Percentiles rank a stretch among this genome's conserved stretches.
These are phyloP conservation scores for Cystobasidium ongulense DNA, from an alignment of 768 basidiomycete species.

Conservation along the genomic window DNA sequence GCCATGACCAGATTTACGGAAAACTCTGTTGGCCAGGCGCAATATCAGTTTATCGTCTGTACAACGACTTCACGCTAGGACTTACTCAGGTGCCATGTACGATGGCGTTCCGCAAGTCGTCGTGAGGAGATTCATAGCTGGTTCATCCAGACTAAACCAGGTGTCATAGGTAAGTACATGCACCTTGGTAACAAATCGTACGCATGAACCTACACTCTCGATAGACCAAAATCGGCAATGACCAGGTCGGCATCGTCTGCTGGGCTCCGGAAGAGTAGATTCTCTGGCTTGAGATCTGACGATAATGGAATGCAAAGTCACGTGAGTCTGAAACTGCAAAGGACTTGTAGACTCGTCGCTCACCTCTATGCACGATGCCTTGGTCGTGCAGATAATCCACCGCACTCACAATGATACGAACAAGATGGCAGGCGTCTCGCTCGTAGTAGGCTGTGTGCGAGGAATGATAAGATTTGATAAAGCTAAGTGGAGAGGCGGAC, in stretches of 20 bases:
- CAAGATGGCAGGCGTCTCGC: conserved; percentile 77
- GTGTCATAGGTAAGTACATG: conserved; percentile 56
- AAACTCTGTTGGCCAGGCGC: conserved; percentile 22
- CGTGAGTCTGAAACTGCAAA: not conserved
- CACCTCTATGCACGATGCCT: conserved; percentile 86
- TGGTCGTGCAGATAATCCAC: conserved; percentile 84
- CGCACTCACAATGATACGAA: conserved; percentile 75
- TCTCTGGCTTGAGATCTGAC: conserved; percentile 90
- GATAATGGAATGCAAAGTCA: not conserved
- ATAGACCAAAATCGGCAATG: conserved; percentile 93
- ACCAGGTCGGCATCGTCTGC: conserved; percentile 89
- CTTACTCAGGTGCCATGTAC: conserved; percentile 81
- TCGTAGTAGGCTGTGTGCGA: conserved; percentile 61
- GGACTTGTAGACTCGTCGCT: not conserved
- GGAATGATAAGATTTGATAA: not conserved
- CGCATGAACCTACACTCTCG: conserved; percentile 41
- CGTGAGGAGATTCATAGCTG: conserved; percentile 75
- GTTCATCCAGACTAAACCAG: conserved; percentile 72
- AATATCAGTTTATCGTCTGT: conserved; percentile 56
- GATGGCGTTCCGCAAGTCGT: conserved; percentile 88
- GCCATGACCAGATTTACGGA: conserved; percentile 63
- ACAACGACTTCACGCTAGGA: conserved; percentile 75
- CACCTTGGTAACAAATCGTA: conserved; percentile 66
- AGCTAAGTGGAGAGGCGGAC: not conserved
- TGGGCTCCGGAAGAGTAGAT: conserved; percentile 82